A percentile compares a stretch with the other conserved stretches of the same genome.
phyloP scores from a whole-genome alignment of 345 rosid species.

The Corchorus olitorius region DNA sequence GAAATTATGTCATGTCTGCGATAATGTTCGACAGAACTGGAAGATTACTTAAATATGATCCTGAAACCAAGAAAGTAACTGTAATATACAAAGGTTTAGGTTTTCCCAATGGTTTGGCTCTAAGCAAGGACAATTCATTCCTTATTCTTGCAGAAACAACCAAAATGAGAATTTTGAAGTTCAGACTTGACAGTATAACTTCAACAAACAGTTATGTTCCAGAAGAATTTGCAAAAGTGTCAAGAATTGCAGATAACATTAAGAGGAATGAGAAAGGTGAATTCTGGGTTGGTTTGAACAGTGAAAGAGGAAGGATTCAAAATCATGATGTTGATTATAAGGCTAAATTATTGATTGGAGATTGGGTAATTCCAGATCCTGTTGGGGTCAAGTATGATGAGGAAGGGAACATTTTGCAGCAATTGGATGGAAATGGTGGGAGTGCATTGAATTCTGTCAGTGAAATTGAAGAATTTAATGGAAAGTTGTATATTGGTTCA shows the following conservation, averaged over 20 bases:
- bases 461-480: constrained; percentile 42
- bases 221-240: constrained; percentile 27
- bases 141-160: constrained; percentile 44
- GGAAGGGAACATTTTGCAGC: constrained; percentile 30
- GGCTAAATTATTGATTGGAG: neutral
- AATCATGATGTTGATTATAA: neutral
- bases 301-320: constrained; percentile 34
- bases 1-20: constrained; percentile 24
- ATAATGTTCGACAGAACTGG: constrained; percentile 37
- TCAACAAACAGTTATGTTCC: neutral
- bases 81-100: constrained; percentile 34
- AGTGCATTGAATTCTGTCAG: constrained; percentile 36
- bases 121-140: constrained; percentile 50
- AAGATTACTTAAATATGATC: constrained; percentile 47
- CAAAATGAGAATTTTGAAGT: constrained; percentile 22
- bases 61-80: constrained; percentile 26
- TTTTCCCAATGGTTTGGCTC: constrained; percentile 52
- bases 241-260: constrained; percentile 46
- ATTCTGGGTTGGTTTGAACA: constrained; percentile 60
- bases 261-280: constrained; percentile 48
- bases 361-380: constrained; percentile 32
- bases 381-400: constrained; percentile 38
- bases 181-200: constrained; percentile 17
- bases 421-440: constrained; percentile 35
- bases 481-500: constrained; percentile 44